Conservation (phyloP, 2,329 filamentous ascomycete genomes). For the Neonectria punicea region DNA sequence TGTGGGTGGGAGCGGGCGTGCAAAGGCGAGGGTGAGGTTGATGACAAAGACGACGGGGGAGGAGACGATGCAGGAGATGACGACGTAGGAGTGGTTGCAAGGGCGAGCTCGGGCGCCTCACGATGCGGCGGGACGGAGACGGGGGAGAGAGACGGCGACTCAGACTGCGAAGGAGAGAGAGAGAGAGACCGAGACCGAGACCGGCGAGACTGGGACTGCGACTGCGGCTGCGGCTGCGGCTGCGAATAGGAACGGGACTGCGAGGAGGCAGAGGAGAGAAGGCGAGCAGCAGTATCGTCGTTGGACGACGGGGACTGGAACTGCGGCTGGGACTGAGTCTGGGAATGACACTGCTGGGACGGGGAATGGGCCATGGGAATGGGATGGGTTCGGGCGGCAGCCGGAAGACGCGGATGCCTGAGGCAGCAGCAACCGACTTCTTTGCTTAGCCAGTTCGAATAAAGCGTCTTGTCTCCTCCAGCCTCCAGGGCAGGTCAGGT, state of each 20-base stretch:
- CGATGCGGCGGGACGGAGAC: conserved; percentile 5
- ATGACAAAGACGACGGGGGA: conserved; percentile 26
- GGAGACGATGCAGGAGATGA: conserved; percentile 21
- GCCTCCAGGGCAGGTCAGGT: conserved; percentile 13
- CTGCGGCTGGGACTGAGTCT: conserved; percentile 29
- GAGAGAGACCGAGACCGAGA: not conserved
- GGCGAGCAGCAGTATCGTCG: conserved; percentile 32
- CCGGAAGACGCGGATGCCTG: conserved; percentile 11
- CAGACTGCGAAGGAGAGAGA: conserved; percentile 9
- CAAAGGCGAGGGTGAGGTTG: conserved; percentile 15
- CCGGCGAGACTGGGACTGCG: not conserved
- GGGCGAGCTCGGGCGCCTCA: conserved; percentile 18
- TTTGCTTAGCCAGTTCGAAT: not conserved
- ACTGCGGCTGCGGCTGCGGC: not conserved
- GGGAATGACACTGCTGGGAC: conserved; percentile 40
- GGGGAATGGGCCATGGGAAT: conserved; percentile 40
- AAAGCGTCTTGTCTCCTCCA: not conserved
- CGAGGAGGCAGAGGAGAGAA: conserved; percentile 11
- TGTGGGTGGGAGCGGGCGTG: conserved; percentile 12
- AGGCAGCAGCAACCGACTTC: conserved; percentile 13
- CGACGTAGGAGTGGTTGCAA: conserved; percentile 20
- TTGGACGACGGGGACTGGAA: conserved; percentile 24
- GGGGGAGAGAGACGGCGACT: conserved; percentile 4
- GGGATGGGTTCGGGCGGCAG: conserved; percentile 19
- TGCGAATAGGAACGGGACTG: conserved; percentile 4